Conservation (phyloP, 2,329 filamentous ascomycete species). For the Microdochium nivale region DNA sequence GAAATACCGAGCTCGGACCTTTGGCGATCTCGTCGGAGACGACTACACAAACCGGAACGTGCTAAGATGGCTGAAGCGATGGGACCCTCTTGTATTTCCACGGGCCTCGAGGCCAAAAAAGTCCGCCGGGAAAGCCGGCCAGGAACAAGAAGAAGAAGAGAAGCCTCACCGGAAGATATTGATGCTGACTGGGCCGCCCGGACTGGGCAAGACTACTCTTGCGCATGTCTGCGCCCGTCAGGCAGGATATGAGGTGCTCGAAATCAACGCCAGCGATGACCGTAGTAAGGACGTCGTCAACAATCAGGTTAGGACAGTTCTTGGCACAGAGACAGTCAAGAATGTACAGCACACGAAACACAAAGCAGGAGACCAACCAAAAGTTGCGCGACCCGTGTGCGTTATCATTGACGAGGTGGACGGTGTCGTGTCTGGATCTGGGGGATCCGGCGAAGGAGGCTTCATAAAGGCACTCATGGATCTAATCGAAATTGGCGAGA, state of each 20-base stretch:
- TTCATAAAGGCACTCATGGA: constrained; percentile 95
- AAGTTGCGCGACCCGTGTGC: constrained; percentile 78
- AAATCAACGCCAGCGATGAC: constrained; percentile 97
- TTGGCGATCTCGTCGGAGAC: constrained; percentile 89
- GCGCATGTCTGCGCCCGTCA: constrained; percentile 94
- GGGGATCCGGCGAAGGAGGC: constrained; percentile 74
- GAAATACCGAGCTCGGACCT: constrained; percentile 88
- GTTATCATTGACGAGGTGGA: constrained; percentile 96
- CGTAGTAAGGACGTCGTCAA: constrained; percentile 84
- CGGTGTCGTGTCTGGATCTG: constrained; percentile 76
- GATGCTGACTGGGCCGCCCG: constrained; percentile 83
- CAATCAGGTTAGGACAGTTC: constrained; percentile 79
- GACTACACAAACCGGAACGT: constrained; percentile 88
- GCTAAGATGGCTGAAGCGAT: constrained; percentile 85
- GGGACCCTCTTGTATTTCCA: constrained; percentile 90
- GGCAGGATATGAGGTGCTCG: constrained; percentile 91
- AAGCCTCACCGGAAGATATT: constrained; percentile 79
- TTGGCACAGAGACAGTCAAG: constrained; percentile 91
- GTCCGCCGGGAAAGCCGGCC: constrained; percentile 32
- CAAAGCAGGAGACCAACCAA: constrained; percentile 46
- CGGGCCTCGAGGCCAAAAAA: constrained; percentile 55
- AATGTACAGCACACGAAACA: constrained; percentile 52
- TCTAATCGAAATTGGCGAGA: constrained; percentile 76
- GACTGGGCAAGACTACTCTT: constrained; percentile 89
- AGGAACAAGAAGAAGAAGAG: constrained; percentile 52